Percentiles rank a stretch among this genome's conserved stretches.
Conservation (phyloP, 495 filamentous ascomycete genomes). For the Hypoxylon crocopeplum region DNA sequence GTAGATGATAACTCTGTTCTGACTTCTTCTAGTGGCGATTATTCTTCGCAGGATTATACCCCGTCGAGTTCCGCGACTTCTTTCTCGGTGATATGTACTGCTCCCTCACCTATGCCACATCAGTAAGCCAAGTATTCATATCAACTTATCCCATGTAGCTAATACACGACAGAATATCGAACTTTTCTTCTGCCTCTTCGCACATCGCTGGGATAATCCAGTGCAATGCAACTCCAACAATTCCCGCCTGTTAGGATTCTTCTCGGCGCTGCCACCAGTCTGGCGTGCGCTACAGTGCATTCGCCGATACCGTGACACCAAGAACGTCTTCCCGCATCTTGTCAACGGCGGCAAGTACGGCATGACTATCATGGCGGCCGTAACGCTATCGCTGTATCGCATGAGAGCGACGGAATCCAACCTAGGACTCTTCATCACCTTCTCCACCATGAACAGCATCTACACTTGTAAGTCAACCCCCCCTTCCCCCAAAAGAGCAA, state of each 20-base stretch:
- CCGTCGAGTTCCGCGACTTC: slow-evolving; percentile 96
- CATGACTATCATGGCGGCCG: slow-evolving; percentile 81
- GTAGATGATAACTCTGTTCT: slow-evolving; percentile 1
- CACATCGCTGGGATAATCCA: slow-evolving; percentile 72
- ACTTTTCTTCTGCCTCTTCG: slow-evolving; percentile 94
- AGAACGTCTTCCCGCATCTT: slow-evolving; percentile 88
- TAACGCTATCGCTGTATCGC: slow-evolving; percentile 80
- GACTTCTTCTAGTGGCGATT: slow-evolving; percentile 73
- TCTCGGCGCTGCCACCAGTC: slow-evolving; percentile 81
- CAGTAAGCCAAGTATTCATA: slow-evolving; percentile 62
- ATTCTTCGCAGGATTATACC: slow-evolving; percentile 82
- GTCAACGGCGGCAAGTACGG: slow-evolving; percentile 92
- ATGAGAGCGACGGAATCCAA: slow-evolving; percentile 64
- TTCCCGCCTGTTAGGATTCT: slow-evolving; percentile 85
- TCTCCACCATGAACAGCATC: slow-evolving; percentile 77
- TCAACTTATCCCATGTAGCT: no score
- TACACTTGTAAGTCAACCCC: slow-evolving; percentile 69
- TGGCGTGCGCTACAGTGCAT: slow-evolving; percentile 92
- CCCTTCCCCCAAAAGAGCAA: not conserved
- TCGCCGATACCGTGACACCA: slow-evolving; percentile 85
- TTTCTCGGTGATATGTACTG: slow-evolving; percentile 98
- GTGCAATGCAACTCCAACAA: slow-evolving; percentile 82
- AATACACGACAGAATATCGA: slow-evolving; percentile 90
- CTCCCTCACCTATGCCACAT: slow-evolving; percentile 87
- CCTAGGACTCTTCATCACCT: slow-evolving; percentile 75